Base-by-base conservation (phyloP, 371 early-diverging fungal genomes). In the Syncephalis fuscata region DNA sequence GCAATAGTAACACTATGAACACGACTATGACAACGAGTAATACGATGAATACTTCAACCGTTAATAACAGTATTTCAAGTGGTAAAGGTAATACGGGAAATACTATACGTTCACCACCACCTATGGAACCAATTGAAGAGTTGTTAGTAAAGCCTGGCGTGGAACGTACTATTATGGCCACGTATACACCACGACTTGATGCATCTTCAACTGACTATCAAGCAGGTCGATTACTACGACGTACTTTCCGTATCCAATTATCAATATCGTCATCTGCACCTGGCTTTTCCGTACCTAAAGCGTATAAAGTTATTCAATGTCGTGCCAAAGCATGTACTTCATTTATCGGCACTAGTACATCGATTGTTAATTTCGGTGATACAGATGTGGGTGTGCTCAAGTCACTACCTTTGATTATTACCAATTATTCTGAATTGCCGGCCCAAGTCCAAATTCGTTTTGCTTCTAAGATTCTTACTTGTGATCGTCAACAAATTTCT, bases 311-410 rank as follows among this genome's bases (percentile, higher is more conserved):
- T 21, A 76, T 97, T 39, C 90, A 90, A 41, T 95, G 96, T 65
- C 82, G 80, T 49, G 81, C 92, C 1, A 72, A 88, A 32, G 80
- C 80, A 16, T 95, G 98, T 57, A 96, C 94, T 0, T 91, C 98
- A 0, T 78, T 92, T 51, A 83, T 97, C 36, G 81, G 85, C 21
- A 84, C 88, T 1, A 64, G 71, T 19, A 93, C 96, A 0, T 70
- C 73, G 44, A 62, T 71, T 27, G 66, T 97, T 14, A 81, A 92
- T 55, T 95, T 95, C 67, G 98, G 96, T 40, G 85, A 90, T 53
- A 88, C 91, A 0, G 90, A 93, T 60, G 93, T 96, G 1, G 92
- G 93, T 14, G 87, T 84, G 1, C 66, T 88, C 26, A 93, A 90
- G 62, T 85, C 90, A 2, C 52, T 82, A 47, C 85, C 88, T 1